These are phyloP conservation scores for Sporothrix brasiliensis DNA, from an alignment of 2,329 filamentous ascomycete genomes.

Conservation along the genomic window DNA sequence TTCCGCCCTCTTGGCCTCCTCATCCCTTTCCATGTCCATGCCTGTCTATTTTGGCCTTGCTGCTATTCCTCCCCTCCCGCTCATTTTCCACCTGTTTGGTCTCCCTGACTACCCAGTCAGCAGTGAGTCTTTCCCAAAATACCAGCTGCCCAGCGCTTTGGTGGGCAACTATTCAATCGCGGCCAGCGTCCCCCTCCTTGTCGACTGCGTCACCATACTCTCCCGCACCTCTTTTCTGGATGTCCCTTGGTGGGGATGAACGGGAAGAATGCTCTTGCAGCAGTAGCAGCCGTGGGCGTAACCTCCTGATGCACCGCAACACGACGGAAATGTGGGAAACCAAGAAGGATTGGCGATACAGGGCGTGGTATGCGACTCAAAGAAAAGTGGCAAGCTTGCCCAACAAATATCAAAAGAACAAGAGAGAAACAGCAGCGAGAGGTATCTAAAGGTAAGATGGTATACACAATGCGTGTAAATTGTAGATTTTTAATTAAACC, in stretches of 20 bases:
- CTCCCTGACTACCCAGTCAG: constrained; percentile 13
- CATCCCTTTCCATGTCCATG: not conserved
- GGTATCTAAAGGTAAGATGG: not conserved
- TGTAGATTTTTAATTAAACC: no score
- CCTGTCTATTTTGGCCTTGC: not conserved
- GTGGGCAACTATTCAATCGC: constrained; percentile 9
- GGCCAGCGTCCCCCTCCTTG: not conserved
- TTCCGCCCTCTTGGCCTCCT: not conserved
- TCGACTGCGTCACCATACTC: not conserved
- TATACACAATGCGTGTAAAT: not conserved
- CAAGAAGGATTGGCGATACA: constrained; percentile 4
- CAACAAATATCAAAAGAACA: not conserved
- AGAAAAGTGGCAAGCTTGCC: not conserved
- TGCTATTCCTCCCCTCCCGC: not conserved
- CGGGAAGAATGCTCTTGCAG: constrained; percentile 19
- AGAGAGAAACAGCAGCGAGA: no score
- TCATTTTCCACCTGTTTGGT: not conserved
- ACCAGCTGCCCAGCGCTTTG: not conserved
- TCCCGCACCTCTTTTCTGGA: not conserved
- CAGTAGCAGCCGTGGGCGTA: constrained; percentile 10
- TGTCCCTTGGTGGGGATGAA: not conserved
- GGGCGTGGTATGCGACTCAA: not conserved
- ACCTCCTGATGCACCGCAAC: constrained; percentile 21
- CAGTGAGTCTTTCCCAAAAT: not conserved
- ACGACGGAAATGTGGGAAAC: not conserved